Evolutionary conservation across 345 rosid genomes (phyloP), one percentile per base, ranked within the genome.

Genomic region (Mercurialis annua): DNA sequence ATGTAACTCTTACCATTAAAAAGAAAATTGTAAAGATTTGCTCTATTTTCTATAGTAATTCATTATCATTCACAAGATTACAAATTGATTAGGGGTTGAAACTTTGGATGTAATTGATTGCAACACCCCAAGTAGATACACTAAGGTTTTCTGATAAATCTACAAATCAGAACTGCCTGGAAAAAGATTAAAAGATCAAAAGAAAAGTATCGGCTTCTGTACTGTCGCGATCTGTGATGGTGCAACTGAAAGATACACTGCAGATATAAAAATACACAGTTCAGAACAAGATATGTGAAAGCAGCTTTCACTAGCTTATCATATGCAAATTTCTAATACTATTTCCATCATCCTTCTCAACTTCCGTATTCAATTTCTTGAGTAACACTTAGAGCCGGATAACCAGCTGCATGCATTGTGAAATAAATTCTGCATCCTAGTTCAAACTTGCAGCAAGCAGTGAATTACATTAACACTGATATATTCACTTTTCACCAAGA

Each of bases 201-300:
- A 29, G 11, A n/a, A 42, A 44, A 14, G 8, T 4, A 51, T 49
- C 55, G 15, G n/a, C 31, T n/a, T 10, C 52, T 23, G 38, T 29
- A 48, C 30, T 38, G 21, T 11, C 26, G n/a, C 51, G 10, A 26
- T 27, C 8, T 34, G 47, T 10, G 1, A 43, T n/a, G 30, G 59
- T 34, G 36, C 53, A 26, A 23, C 69, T 59, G 27, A 64, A 67
- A 54, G 49, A 68, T n/a, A 40, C 29, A n/a, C 70, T 72, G 77
- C 72, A 68, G 40, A 61, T 26, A 51, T 62, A 24, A 56, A 74
- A 15, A 59, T 15, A 33, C 33, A 29, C 15, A 1, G 44, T 27
- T 69, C 54, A 44, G 72, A 4, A 47, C 52, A 62, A 10, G 20
- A 26, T 54, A 21, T 40, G 44, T 14, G 1, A 40, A 40, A 40